Conservation (phyloP, 2,329 filamentous ascomycete genomes). For the Pseudocercospora crystallina region DNA sequence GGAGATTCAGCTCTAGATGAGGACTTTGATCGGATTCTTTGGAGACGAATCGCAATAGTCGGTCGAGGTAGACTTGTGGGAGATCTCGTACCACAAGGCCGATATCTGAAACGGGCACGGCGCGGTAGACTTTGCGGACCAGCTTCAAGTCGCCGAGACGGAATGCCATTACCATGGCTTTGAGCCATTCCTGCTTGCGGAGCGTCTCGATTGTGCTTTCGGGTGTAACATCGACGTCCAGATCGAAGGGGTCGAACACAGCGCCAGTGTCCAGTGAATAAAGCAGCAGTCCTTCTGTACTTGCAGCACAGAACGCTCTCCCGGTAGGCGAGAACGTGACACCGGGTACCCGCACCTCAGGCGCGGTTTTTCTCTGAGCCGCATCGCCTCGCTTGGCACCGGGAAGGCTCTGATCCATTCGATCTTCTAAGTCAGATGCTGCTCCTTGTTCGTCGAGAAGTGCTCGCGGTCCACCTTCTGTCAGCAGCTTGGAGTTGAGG, state of each 20-base stretch:
- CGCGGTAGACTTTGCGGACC: slow-evolving; percentile 81
- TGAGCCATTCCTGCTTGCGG: slow-evolving; percentile 77
- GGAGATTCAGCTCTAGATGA: slow-evolving; percentile 89
- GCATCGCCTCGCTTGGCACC: slow-evolving; percentile 87
- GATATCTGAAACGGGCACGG: slow-evolving; percentile 73
- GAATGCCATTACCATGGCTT: slow-evolving; percentile 95
- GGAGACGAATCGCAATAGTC: slow-evolving; percentile 83
- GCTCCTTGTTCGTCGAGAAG: slow-evolving; percentile 88
- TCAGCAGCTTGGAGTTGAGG: slow-evolving; percentile 86
- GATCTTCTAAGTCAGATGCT: slow-evolving; percentile 82
- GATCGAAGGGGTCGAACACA: slow-evolving; percentile 92
- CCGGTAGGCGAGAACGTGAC: slow-evolving; percentile 88
- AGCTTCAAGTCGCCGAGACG: slow-evolving; percentile 83
- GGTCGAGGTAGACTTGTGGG: slow-evolving; percentile 81
- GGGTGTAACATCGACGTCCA: slow-evolving; percentile 91
- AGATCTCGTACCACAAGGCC: slow-evolving; percentile 74
- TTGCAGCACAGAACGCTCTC: slow-evolving; percentile 87
- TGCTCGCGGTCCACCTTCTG: slow-evolving; percentile 80
- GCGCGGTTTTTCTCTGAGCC: slow-evolving; percentile 70
- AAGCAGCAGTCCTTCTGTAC: slow-evolving; percentile 88
- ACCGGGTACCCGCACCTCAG: slow-evolving; percentile 80
- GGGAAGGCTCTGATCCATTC: slow-evolving; percentile 75
- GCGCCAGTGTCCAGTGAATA: slow-evolving; percentile 85
- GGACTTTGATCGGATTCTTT: slow-evolving; percentile 85
- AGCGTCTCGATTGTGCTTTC: slow-evolving; percentile 68